phyloP scores from a whole-genome alignment of 768 basidiomycete genomes.

The Neoboletus subvelutipes region DNA sequence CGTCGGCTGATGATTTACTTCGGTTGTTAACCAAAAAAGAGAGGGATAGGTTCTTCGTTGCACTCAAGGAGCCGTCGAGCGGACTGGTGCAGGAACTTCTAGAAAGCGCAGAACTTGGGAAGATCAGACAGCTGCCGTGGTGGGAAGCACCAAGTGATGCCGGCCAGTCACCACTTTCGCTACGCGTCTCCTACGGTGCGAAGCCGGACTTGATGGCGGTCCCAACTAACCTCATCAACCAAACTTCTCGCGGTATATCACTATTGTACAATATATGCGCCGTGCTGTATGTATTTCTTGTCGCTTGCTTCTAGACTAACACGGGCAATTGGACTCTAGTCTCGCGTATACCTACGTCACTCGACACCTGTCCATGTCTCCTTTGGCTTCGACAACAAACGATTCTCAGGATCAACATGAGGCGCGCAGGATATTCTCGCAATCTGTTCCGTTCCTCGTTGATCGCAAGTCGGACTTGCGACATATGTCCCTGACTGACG shows the following conservation, averaged over 20 bases:
- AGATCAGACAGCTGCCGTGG: slow-evolving; percentile 63
- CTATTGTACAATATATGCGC: slow-evolving; percentile 71
- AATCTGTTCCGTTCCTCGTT: slow-evolving; percentile 62
- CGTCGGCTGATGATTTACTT: slow-evolving; percentile 60
- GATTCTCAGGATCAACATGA: slow-evolving; percentile 46
- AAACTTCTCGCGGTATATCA: slow-evolving; percentile 37
- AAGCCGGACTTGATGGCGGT: slow-evolving; percentile 47
- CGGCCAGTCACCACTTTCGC: neutral
- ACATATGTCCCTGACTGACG: slow-evolving; percentile 48
- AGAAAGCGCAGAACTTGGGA: slow-evolving; percentile 52
- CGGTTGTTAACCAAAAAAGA: slow-evolving; percentile 58
- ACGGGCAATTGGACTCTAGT: slow-evolving; percentile 35
- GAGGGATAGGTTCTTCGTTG: slow-evolving; percentile 56
- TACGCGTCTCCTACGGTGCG: slow-evolving; percentile 30
- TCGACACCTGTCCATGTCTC: slow-evolving; percentile 59
- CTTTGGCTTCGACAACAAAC: slow-evolving; percentile 45
- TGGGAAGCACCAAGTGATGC: slow-evolving; percentile 51
- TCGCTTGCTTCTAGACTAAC: neutral
- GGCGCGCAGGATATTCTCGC: slow-evolving; percentile 47
- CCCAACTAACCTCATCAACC: slow-evolving; percentile 45
- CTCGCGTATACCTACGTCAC: slow-evolving; percentile 68
- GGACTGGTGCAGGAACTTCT: slow-evolving; percentile 60
- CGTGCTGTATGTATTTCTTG: slow-evolving; percentile 51
- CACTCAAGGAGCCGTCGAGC: slow-evolving; percentile 61
- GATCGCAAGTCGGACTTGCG: slow-evolving; percentile 58